Conservation (phyloP, 257 asterid species). For the Salvia hispanica region DNA sequence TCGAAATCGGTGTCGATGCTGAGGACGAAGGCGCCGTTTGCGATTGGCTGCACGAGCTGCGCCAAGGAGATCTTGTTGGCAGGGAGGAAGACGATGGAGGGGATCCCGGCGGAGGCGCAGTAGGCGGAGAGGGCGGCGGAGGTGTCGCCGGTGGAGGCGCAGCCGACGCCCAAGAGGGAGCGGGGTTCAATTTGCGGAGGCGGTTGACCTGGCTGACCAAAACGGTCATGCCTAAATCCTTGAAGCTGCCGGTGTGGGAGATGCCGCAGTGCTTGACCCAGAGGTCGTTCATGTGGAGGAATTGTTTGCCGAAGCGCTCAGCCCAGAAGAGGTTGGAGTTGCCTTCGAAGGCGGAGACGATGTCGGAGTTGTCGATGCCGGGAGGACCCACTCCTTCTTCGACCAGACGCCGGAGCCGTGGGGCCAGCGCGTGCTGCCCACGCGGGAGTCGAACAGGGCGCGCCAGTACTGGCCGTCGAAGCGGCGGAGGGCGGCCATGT, state of each 20-base stretch:
- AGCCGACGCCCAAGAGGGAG: constrained; percentile 54
- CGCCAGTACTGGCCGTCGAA: constrained; percentile 63
- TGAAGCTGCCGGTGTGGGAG: constrained; percentile 67
- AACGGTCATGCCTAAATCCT: constrained; percentile 66
- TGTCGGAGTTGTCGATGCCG: constrained; percentile 47
- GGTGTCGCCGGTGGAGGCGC: constrained; percentile 69
- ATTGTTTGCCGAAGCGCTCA: constrained; percentile 49
- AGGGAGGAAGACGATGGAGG: constrained; percentile 58
- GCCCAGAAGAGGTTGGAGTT: constrained; percentile 65
- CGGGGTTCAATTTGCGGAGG: constrained; percentile 44
- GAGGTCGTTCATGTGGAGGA: constrained; percentile 50
- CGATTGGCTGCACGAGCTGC: constrained; percentile 59
- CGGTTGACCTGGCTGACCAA: constrained; percentile 62
- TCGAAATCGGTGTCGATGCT: constrained; percentile 65
- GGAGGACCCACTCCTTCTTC: constrained; percentile 63
- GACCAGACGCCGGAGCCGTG: constrained; percentile 78
- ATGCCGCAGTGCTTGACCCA: constrained; percentile 67
- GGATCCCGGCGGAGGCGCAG: constrained; percentile 55
- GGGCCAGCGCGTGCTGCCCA: constrained; percentile 64
- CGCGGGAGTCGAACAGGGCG: constrained; percentile 56
- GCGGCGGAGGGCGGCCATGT: constrained; percentile 49
- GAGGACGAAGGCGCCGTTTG: constrained; percentile 56
- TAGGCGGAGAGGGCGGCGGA: constrained; percentile 62
- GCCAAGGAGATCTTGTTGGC: constrained; percentile 58
- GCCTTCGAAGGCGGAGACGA: constrained; percentile 61